Evolutionary conservation across 306 rosid genomes (phyloP).

Genomic region (Sechiopsis laciniata): DNA sequence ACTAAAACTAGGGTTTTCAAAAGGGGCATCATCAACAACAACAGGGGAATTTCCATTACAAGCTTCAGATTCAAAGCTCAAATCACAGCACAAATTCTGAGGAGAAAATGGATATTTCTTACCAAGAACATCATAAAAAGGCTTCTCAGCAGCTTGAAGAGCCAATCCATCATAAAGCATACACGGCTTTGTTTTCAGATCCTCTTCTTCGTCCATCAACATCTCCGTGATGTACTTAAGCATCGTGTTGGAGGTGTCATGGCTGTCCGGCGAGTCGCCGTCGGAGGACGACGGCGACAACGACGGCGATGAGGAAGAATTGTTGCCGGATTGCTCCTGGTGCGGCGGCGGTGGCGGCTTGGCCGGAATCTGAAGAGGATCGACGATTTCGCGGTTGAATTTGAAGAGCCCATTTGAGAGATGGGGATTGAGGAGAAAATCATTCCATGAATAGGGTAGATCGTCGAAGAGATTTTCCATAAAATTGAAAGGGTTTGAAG

Average conservation of each 20-base stretch:
- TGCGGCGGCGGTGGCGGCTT: neutral
- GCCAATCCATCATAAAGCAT: constrained; percentile 67
- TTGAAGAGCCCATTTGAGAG: neutral
- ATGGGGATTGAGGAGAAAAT: neutral
- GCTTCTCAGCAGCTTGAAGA: constrained; percentile 82
- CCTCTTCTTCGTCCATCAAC: constrained; percentile 73
- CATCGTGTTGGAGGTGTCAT: constrained; percentile 36
- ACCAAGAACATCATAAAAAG: constrained; percentile 61
- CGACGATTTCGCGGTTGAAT: constrained; percentile 5
- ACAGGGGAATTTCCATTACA: constrained; percentile 17
- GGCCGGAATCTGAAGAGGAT: neutral
- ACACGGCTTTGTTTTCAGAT: constrained; percentile 56
- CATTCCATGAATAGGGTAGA: constrained; percentile 1
- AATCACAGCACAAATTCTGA: constrained; percentile 23
- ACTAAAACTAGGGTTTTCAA: constrained; percentile 3
- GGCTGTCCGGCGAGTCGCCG: constrained; percentile 30
- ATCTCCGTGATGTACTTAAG: constrained; percentile 64
- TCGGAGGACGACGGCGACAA: constrained; percentile 11
- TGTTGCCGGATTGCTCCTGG: neutral
- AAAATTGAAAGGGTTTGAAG: neutral
- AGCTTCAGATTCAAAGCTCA: constrained; percentile 20
- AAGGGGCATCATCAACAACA: neutral
- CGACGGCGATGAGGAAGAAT: neutral
- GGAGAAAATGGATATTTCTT: constrained; percentile 35
- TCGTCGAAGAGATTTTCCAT: constrained; percentile 19